These are phyloP conservation scores for Tothia fuscella DNA, from an alignment of 2,329 filamentous ascomycete species.

Conservation along the genomic window DNA sequence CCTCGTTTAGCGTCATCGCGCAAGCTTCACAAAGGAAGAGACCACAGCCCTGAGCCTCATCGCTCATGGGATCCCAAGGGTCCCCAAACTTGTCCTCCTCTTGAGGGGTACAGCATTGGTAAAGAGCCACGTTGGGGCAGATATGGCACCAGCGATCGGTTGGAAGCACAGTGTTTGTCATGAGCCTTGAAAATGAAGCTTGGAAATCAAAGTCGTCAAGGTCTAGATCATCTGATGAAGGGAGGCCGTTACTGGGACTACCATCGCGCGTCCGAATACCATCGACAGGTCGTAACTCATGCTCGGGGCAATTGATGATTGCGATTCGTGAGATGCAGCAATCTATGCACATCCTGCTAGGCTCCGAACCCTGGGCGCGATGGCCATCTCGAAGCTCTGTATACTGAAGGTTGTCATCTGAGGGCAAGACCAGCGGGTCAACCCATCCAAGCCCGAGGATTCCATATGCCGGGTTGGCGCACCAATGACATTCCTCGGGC, in stretches of 20 bases:
- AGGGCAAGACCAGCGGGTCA: not conserved
- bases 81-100: not conserved
- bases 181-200: not conserved
- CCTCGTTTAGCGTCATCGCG: not conserved
- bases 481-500: not conserved
- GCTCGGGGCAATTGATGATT: not conserved
- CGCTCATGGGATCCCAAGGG: not conserved
- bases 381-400: constrained; percentile 1
- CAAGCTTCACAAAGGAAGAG: constrained; percentile 4
- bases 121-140: constrained; percentile 1
- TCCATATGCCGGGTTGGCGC: not conserved
- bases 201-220: not conserved
- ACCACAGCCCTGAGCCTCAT: constrained; percentile 3
- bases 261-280: not conserved
- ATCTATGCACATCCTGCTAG: constrained; percentile 1
- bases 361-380: not conserved
- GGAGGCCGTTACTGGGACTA: not conserved
- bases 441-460: not conserved
- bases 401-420: not conserved
- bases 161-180: not conserved
- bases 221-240: not conserved
- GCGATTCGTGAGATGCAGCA: constrained; percentile 1
- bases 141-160: constrained; percentile 1
- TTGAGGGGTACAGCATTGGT: constrained; percentile 4
- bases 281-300: not conserved